Conservation (phyloP, 2,329 filamentous ascomycete species). For the Esteya vermicola region DNA sequence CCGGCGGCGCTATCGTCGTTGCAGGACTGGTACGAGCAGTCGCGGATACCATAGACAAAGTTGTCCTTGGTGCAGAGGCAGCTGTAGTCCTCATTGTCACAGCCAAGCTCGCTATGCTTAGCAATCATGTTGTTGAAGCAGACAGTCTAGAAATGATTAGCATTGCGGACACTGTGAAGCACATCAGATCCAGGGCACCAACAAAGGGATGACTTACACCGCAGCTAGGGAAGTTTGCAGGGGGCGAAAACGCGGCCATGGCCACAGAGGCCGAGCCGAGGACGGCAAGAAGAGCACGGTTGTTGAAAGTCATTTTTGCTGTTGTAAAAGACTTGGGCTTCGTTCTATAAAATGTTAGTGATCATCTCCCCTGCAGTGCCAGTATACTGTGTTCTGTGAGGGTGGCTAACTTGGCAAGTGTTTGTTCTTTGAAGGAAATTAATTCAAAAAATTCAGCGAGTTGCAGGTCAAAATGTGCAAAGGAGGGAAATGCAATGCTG, state of each 20-base stretch:
- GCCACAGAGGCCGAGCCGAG: conserved; percentile 23
- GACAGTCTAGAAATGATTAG: conserved; percentile 19
- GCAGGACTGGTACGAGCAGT: conserved; percentile 34
- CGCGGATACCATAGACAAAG: conserved; percentile 35
- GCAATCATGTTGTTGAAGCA: conserved; percentile 38
- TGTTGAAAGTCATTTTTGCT: conserved; percentile 27
- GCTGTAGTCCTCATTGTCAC: conserved; percentile 22
- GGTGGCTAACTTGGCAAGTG: background rate
- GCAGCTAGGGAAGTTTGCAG: conserved; percentile 29
- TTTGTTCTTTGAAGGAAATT: background rate
- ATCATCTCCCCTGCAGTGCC: background rate
- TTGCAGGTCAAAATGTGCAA: background rate
- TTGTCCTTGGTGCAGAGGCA: conserved; percentile 33
- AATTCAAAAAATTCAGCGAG: background rate
- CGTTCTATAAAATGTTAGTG: background rate
- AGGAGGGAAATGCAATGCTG: background rate
- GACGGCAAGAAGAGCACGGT: conserved; percentile 17
- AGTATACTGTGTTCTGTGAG: background rate
- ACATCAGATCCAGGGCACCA: background rate
- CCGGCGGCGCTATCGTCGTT: conserved; percentile 17
- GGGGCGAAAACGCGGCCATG: conserved; percentile 24
- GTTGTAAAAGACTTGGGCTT: conserved; percentile 36
- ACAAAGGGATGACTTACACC: conserved; percentile 32
- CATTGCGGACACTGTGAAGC: background rate
- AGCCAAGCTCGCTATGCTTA: conserved; percentile 30